Base-by-base conservation (phyloP, 1,284 basidiomycete species). In the Ceratobasidium papillatum region DNA sequence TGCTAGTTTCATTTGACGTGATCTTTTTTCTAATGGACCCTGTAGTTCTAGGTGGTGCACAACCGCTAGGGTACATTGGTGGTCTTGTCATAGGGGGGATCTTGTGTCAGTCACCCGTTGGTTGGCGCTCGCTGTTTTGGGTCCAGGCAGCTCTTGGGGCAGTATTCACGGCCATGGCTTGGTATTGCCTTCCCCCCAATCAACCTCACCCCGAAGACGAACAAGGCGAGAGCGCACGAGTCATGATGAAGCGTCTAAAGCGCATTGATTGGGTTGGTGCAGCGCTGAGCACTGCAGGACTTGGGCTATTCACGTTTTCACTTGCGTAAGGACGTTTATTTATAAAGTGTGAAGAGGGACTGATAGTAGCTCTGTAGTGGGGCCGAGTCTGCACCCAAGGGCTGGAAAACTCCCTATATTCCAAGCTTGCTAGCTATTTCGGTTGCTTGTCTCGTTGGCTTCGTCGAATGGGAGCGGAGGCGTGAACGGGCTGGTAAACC, bases 351-450 rank as follows among this genome's bases (percentile, higher is more conserved):
- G 30, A 36, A 5, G 14, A 12, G 32, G 30, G 43, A 47, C 52
- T 72, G 7, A 49, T 8, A 41, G n/a, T 19, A 19, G n/a, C 52
- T 45, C 12, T 32, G 45, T 43, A 75, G 75, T 7, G 76, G 74
- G n/a, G 74, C 76, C 9, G 76, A 75, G 32, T 72, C 76, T 34
- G 74, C 76, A 34, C 76, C 76, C 8, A 62, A 72, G 19, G 76
- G 76, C n/a, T 76, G 76, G 76, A 43, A 34, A 12, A 76, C 73
- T 1, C 76, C 76, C 17, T 76, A 76, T 47, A 76, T 76, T 12
- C 74, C 76, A 17, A 69, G 56, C 14, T 68, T 76, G 38, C 54
- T 76, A 11, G 51, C 66, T 8, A 58, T 63, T 17, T 75, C 76
- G 22, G 68, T 66, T 12, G 62, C 71, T 34, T 72, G 62, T 27